Base-by-base conservation (phyloP, 208 protist species). In the Borovskyia barvae region DNA sequence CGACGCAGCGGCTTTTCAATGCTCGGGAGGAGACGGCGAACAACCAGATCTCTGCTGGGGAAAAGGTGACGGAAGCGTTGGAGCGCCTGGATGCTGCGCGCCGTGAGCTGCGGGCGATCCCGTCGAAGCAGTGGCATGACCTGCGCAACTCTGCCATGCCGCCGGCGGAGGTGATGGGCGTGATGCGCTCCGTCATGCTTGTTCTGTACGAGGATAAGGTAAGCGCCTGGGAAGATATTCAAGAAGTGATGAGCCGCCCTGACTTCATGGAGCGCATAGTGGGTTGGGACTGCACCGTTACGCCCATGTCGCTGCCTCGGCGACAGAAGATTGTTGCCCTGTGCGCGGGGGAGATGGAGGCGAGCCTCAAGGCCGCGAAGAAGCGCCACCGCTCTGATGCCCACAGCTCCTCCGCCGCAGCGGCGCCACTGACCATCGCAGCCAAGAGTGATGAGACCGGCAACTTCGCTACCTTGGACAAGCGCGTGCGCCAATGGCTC, bases 211-310 rank as follows among this genome's bases (percentile, higher is more conserved):
- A 92, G 74, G 85, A 92, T 57, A 65, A 52, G 45, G 66, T 61
- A 22, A 67, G 32, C 14, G 29, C 15, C 3, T 86, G 76, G 85
- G 77, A 86, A 32, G 62, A 54, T 19, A 85, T 88, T 50, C 80
- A 86, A 66, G 51, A 42, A 24, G 58, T 87, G n/a, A 57, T 92
- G 70, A 49, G 67, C 35, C 58, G 81, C 30, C 56, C 62, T 1
- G 66, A 85, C 62, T 92, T 92, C 47, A 60, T 88, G 29, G 67
- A 84, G 17, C 80, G 81, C 52, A 22, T 92, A 0, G 60, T 85
- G 24, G 45, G 59, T 40, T 82, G 77, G 61, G 85, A 92, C 65
- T 88, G 81, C 64, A 79, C 80, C 51, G 70, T 70, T 12, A 79
- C 75, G 12, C 85, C 85, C 35, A 77, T 92, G 80, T 72, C 79